Conservation (phyloP, 768 basidiomycete genomes). For the Flagelloscypha sp. region DNA sequence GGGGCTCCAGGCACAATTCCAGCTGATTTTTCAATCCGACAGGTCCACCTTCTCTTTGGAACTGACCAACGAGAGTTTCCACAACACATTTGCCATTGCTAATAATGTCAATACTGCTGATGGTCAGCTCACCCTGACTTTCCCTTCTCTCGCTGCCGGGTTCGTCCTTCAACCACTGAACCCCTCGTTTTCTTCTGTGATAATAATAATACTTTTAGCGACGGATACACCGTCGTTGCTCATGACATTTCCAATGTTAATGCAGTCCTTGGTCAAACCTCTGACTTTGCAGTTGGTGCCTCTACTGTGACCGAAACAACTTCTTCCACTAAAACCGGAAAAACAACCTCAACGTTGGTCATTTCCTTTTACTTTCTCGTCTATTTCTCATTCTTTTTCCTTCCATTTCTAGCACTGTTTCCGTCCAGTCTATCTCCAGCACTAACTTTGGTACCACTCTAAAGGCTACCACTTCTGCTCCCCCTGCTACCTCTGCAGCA, state of each 20-base stretch:
- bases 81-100: slow-evolving; percentile 45
- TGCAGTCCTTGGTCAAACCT: slow-evolving; percentile 31
- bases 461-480: slow-evolving; percentile 57
- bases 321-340: too few species aligned
- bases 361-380: slow-evolving; percentile 47
- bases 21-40: background rate
- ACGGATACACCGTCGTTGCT: slow-evolving; percentile 40
- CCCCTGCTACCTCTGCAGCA: too few species aligned
- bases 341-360: too few species aligned
- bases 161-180: slow-evolving; percentile 20
- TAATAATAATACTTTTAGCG: too few species aligned
- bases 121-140: slow-evolving; percentile 24
- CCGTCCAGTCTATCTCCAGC: too few species aligned
- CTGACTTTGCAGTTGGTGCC: slow-evolving; percentile 32
- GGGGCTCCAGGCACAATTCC: too few species aligned
- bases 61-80: slow-evolving; percentile 40
- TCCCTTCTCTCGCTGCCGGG: slow-evolving; percentile 43
- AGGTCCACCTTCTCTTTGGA: slow-evolving; percentile 33
- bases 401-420: slow-evolving; percentile 46
- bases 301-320: slow-evolving; percentile 4
- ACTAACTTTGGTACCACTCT: too few species aligned
- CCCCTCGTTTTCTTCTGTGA: too few species aligned
- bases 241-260: slow-evolving; percentile 38
- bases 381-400: slow-evolving; percentile 43
- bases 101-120: slow-evolving; percentile 39